Percentiles rank a stretch among this genome's conserved stretches.
Evolutionary conservation across 2,329 filamentous ascomycete species (phyloP).

Genomic region (Xylaria sp.): DNA sequence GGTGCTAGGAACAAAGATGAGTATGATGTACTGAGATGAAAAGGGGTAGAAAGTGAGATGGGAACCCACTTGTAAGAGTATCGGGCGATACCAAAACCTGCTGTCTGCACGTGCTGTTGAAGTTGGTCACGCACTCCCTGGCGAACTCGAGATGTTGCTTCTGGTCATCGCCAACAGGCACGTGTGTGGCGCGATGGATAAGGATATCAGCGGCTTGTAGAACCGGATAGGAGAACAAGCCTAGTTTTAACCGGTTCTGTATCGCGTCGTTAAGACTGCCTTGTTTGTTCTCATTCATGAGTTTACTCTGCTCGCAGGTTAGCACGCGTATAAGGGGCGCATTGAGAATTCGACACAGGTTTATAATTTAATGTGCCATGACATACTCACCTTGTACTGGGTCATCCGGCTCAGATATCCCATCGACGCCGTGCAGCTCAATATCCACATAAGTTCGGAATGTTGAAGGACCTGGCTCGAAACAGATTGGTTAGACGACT

Average conservation of each 20-base stretch:
- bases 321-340: not conserved
- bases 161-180: slow-evolving; percentile 96
- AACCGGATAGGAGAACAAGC: slow-evolving; percentile 92
- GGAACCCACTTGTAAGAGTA: slow-evolving; percentile 61
- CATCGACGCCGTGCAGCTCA: slow-evolving; percentile 85
- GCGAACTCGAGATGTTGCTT: slow-evolving; percentile 90
- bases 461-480: slow-evolving; percentile 62
- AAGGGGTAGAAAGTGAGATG: not conserved
- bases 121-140: slow-evolving; percentile 76
- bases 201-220: slow-evolving; percentile 93
- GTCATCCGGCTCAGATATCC: slow-evolving; percentile 98
- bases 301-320: slow-evolving; percentile 57
- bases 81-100: slow-evolving; percentile 56
- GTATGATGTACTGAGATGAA: not conserved
- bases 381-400: slow-evolving; percentile 92
- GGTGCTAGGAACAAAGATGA: slow-evolving; percentile 48
- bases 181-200: slow-evolving; percentile 84
- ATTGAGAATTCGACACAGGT: not conserved
- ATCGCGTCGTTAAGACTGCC: slow-evolving; percentile 52
- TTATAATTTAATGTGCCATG: not conserved
- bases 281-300: slow-evolving; percentile 56
- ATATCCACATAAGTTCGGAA: slow-evolving; percentile 92
- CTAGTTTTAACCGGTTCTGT: slow-evolving; percentile 64
- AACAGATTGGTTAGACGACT: slow-evolving; percentile 1
- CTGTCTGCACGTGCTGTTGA: slow-evolving; percentile 67